These are phyloP conservation scores for Aspergillus persii DNA, from an alignment of 2,329 filamentous ascomycete species.

Conservation along the genomic window DNA sequence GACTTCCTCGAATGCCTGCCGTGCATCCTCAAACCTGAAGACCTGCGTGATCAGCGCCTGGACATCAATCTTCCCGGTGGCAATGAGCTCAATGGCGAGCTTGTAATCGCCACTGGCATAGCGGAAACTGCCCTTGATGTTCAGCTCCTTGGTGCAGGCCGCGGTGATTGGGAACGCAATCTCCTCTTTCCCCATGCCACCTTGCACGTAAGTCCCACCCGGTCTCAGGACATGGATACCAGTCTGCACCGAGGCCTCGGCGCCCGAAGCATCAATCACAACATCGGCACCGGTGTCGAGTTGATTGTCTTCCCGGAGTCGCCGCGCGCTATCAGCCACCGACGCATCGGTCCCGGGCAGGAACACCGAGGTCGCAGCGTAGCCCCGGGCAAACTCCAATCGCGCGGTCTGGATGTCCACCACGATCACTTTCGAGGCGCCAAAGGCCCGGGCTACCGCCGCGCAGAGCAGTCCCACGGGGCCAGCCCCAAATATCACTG, in stretches of 20 bases:
- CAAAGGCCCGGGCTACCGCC: constrained; percentile 77
- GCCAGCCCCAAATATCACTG: constrained; percentile 80
- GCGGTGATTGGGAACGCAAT: constrained; percentile 58
- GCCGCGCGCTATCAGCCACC: constrained; percentile 70
- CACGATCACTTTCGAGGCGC: constrained; percentile 74
- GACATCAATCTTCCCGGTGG: constrained; percentile 64
- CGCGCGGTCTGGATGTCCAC: constrained; percentile 80
- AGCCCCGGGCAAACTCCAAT: constrained; percentile 71
- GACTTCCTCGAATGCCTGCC: not conserved
- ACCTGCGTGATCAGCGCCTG: constrained; percentile 23
- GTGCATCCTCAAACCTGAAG: constrained; percentile 46
- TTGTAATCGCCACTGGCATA: constrained; percentile 79
- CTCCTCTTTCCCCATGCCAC: constrained; percentile 82
- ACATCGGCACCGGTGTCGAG: constrained; percentile 68
- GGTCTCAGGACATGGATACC: constrained; percentile 65
- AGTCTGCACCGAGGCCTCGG: constrained; percentile 72
- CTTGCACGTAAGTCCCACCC: constrained; percentile 77
- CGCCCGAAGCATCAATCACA: constrained; percentile 75
- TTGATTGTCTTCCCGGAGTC: constrained; percentile 60
- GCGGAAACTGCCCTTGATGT: constrained; percentile 74
- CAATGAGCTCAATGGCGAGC: constrained; percentile 70
- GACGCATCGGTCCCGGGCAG: constrained; percentile 59
- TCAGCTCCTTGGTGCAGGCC: constrained; percentile 78
- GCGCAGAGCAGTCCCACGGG: constrained; percentile 83
- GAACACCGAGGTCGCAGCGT: constrained; percentile 52